Conservation (phyloP, 2,329 filamentous ascomycete genomes). For the Rhynchosporium secalis region DNA sequence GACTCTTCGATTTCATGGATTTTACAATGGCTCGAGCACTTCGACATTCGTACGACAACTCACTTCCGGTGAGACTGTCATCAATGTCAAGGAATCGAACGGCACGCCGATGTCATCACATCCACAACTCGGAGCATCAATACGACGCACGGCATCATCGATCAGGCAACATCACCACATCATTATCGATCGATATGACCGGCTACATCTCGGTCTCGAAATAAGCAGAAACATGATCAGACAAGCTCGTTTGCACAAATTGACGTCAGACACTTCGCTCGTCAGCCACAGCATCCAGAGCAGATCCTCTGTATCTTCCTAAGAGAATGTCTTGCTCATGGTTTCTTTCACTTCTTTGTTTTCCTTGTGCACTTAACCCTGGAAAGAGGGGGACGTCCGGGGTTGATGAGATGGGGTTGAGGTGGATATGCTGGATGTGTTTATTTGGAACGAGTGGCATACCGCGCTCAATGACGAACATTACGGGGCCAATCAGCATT, state of each 20-base stretch:
- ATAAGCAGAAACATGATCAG: slow-evolving; percentile 34
- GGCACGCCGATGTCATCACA: slow-evolving; percentile 41
- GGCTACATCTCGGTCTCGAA: slow-evolving; percentile 33
- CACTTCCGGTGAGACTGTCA: slow-evolving; percentile 31
- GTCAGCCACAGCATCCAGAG: slow-evolving; percentile 32
- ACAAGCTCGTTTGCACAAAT: slow-evolving; percentile 36
- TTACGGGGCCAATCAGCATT: slow-evolving; percentile 16
- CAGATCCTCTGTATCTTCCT: slow-evolving; percentile 33
- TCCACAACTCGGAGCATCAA: slow-evolving; percentile 32
- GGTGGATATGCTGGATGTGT: slow-evolving; percentile 4
- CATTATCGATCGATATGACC: slow-evolving; percentile 29
- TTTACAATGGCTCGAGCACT: slow-evolving; percentile 41
- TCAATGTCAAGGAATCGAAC: slow-evolving; percentile 39
- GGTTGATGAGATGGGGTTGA: slow-evolving; percentile 26
- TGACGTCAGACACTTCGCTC: slow-evolving; percentile 23
- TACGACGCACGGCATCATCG: slow-evolving; percentile 30
- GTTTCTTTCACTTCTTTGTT: slow-evolving; percentile 33
- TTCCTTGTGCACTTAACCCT: slow-evolving; percentile 30
- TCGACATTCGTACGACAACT: slow-evolving; percentile 36
- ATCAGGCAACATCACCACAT: slow-evolving; percentile 20
- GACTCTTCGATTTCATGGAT: slow-evolving; percentile 37
- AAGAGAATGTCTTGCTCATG: slow-evolving; percentile 34
- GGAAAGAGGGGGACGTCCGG: slow-evolving; percentile 33
- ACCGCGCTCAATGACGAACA: slow-evolving; percentile 16
- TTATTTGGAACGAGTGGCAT: slow-evolving; percentile 22